Evolutionary conservation across 2,329 filamentous ascomycete species (phyloP).

Genomic region (Pseudonectria buxi): DNA sequence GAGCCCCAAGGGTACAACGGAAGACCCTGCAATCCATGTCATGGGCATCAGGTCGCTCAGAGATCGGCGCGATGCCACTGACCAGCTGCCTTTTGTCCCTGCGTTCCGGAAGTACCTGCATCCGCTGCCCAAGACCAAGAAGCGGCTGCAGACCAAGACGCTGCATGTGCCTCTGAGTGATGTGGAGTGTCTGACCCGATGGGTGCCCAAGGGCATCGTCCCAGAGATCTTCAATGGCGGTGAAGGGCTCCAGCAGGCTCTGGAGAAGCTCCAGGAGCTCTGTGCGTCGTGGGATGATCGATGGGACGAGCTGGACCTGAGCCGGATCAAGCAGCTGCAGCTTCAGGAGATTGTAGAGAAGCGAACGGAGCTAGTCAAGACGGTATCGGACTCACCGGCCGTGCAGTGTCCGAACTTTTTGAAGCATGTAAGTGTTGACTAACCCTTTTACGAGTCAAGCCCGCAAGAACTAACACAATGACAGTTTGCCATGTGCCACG

Average conservation of each 20-base stretch:
- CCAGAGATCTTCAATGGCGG: slow-evolving; percentile 52
- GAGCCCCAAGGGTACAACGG: slow-evolving; percentile 48
- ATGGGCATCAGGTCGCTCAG: slow-evolving; percentile 68
- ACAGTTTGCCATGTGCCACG: slow-evolving; percentile 90
- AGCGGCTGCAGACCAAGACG: slow-evolving; percentile 61
- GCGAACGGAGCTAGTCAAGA: slow-evolving; percentile 55
- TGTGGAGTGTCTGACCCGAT: slow-evolving; percentile 77
- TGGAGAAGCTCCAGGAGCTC: slow-evolving; percentile 61
- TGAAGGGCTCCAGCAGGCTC: slow-evolving; percentile 46
- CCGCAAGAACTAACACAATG: no score
- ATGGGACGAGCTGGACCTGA: slow-evolving; percentile 82
- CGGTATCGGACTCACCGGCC: slow-evolving; percentile 59
- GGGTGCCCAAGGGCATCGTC: slow-evolving; percentile 50
- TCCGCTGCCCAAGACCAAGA: slow-evolving; percentile 57
- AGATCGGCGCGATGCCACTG: slow-evolving; percentile 68
- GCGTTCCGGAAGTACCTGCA: slow-evolving; percentile 62
- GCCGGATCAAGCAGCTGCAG: slow-evolving; percentile 72
- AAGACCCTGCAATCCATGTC: slow-evolving; percentile 65
- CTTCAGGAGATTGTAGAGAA: slow-evolving; percentile 74
- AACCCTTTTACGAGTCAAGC: no score
- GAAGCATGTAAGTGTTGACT: slow-evolving; percentile 83
- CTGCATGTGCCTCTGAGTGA: slow-evolving; percentile 67
- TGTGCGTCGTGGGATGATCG: slow-evolving; percentile 68
- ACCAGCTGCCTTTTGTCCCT: slow-evolving; percentile 77
- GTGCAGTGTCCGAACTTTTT: slow-evolving; percentile 70